Evolutionary conservation across 73 alveolate species (phyloP), one percentile per base, ranked within the genome.

Genomic region (Effrenium voratum): DNA sequence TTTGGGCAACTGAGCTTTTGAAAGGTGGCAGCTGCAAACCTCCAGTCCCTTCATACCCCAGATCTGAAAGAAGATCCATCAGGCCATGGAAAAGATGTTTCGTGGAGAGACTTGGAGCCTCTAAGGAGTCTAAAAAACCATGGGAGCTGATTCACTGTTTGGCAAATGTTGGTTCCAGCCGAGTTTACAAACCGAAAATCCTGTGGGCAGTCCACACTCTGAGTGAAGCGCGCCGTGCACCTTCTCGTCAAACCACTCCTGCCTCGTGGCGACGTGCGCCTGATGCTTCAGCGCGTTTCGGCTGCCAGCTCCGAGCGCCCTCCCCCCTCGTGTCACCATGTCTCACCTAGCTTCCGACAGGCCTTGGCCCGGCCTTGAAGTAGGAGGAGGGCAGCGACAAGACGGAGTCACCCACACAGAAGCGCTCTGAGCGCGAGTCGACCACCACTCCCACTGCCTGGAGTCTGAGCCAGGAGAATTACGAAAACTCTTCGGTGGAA

Each of bases 301-400:
- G 30, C 36, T 19, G 19, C 34, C 4, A 60, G 4, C 16, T 3
- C 19, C 30, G 40, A 32, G 5, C 34, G 34, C 34, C 6, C 16
- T 12, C 4, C 19, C 30, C 40, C 40, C 16, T 60, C 36, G 30
- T 60, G 16, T 38, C 81, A 22, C 34, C 30, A 22, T 60, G 15
- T 60, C 34, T 22, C 81, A n/a, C n/a, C 34, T 46, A 34, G 24
- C 41, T n/a, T 36, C 84, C 57, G 50, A 2, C 85, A 13, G 3
- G n/a, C n/a, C 75, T 60, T 3, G 12, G 75, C 75, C 79, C 32
- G 52, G 87, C 97, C 91, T 92, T 92, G 63, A 92, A 92, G 75
- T 92, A 92, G 45, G 98, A 72, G 82, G 98, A 92, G 46, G 98
- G 98, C 92, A 92, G 38, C 47, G 98, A 47, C 70, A 90, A 87